A percentile compares a stretch with the other conserved stretches of the same genome.
Evolutionary conservation across 495 filamentous ascomycete species (phyloP).

Genomic region (Daldinia vernicosa): DNA sequence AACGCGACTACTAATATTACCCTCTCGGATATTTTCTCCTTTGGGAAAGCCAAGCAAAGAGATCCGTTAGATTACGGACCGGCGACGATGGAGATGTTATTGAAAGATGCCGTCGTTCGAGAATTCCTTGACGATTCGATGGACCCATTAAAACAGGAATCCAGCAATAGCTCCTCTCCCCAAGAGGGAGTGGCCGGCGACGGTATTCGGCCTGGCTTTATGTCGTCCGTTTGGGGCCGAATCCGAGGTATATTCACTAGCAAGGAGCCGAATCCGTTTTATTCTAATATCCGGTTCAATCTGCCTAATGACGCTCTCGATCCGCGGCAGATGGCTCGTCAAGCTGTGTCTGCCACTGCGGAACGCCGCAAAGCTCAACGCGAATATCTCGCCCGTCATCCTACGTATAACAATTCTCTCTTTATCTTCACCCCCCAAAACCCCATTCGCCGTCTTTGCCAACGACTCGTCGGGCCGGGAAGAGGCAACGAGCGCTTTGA

Average conservation of each 20-base stretch:
- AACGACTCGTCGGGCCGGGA: constrained; percentile 90
- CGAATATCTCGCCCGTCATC: constrained; percentile 87
- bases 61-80: constrained; percentile 90
- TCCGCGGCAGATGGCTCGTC: constrained; percentile 83
- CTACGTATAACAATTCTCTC: constrained; percentile 90
- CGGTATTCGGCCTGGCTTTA: constrained; percentile 59
- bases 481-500: constrained; percentile 86
- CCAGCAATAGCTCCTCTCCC: constrained; percentile 51
- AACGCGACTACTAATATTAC: constrained; percentile 73
- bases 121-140: constrained; percentile 88
- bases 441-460: constrained; percentile 81
- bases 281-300: constrained; percentile 79
- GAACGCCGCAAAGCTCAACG: constrained; percentile 86
- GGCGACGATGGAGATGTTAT: constrained; percentile 89
- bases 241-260: constrained; percentile 62
- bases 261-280: constrained; percentile 93
- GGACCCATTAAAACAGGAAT: constrained; percentile 53
- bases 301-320: constrained; percentile 79
- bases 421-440: constrained; percentile 84
- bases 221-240: constrained; percentile 67
- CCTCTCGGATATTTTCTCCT: constrained; percentile 84
- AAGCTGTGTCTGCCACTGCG: constrained; percentile 84
- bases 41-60: constrained; percentile 73
- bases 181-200: constrained; percentile 35
- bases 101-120: constrained; percentile 92